Base-by-base conservation (phyloP, 345 rosid genomes). In the Salix arbutifolia region DNA sequence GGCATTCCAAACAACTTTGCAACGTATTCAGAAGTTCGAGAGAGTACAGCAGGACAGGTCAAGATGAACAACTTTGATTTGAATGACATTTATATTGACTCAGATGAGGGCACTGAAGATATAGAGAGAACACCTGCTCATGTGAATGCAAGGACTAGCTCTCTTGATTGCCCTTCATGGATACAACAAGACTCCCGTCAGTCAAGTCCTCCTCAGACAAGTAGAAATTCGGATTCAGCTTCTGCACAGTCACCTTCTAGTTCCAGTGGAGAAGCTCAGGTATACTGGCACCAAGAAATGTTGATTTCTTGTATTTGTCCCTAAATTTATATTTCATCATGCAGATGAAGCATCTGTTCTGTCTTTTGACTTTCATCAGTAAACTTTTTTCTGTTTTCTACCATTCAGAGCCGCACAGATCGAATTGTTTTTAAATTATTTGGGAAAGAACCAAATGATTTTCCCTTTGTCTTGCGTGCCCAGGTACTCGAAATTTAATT, bases 231-330 rank as follows among this genome's bases (percentile, higher is more conserved):
- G 62, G 98, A 92, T 85, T 94, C 99, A 82, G 99, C 93, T 74
- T 96, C 98, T 71, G 97, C 91, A 4, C 98, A 87, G 80, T 96
- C 99, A 77, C 99, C 98, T 69, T 92, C 97, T 83, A 94, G 98
- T 86, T 92, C 93, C 28, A 89, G 82, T 78, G 98, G 94, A 83
- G 97, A 92, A 84, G 88, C 84, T 78, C 99, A 96, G 94, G 98
- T 96, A 85, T 77, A 8, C 74, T 48, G 44, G 13, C 44, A 40
- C 65, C 26, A 37, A 50, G 68, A 35, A 67, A 21, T n/a, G 70
- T 65, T 74, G 58, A 66, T 56, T 44, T 12, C n/a, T 65, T 50
- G 28, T 65, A 21, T 37, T 48, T 11, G 61, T 48, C 23, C 46
- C 48, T 21, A 65, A n/a, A 46, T 19, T 30, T 65, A 60, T 14